phyloP scores from a whole-genome alignment of 352 stramenopile genomes.

The Phytophthora fragariae region DNA sequence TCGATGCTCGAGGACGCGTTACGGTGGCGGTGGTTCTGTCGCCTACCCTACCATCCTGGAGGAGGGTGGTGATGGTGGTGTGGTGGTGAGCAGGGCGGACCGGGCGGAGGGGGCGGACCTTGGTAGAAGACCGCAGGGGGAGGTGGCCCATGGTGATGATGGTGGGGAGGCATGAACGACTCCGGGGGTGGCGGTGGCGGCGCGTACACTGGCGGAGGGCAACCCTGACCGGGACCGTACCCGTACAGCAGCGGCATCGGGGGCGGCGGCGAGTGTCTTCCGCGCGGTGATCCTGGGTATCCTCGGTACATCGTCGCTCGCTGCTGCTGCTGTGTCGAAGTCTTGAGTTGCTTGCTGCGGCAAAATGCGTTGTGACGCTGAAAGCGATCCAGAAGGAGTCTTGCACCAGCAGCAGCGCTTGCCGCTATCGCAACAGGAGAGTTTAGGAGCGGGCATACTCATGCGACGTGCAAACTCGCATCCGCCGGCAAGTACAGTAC shows the following conservation, averaged over 20 bases:
- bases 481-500: too few relatives aligned
- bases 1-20: too few relatives aligned
- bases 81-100: constrained; percentile 16
- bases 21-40: background rate
- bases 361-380: constrained; percentile 18
- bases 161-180: constrained; percentile 12
- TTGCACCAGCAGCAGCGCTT: background rate
- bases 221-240: constrained; percentile 13
- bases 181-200: background rate
- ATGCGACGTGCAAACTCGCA: constrained; percentile 1
- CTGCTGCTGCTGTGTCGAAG: constrained; percentile 1
- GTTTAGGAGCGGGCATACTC: background rate
- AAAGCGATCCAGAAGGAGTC: constrained; percentile 4
- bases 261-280: constrained; percentile 27
- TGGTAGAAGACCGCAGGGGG: constrained; percentile 14
- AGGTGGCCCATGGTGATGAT: constrained; percentile 22
- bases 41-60: constrained; percentile 16
- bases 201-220: constrained; percentile 17
- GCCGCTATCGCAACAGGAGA: background rate
- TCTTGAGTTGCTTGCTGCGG: constrained; percentile 3
- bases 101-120: constrained; percentile 9
- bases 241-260: constrained; percentile 18
- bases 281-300: constrained; percentile 20
- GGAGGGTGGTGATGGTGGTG: constrained; percentile 26
- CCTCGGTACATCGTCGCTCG: constrained; percentile 13